These are phyloP conservation scores for Amylostereum areolatum DNA, from an alignment of 1,284 basidiomycete genomes.

Conservation along the genomic window DNA sequence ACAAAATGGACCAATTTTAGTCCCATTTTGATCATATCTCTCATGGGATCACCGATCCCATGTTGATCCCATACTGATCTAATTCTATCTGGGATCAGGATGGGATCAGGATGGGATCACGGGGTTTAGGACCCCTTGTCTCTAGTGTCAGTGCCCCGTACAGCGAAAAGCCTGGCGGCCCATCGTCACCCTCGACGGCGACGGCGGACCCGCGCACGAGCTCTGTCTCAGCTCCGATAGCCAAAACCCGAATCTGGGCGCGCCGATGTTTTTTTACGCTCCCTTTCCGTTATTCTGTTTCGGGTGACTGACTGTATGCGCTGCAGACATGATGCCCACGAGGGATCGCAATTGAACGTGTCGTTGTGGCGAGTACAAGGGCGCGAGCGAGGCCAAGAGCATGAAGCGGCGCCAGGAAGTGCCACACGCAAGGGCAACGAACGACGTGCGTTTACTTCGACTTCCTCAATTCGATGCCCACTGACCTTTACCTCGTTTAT, in stretches of 20 bases:
- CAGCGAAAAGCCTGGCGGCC: constrained; percentile 49
- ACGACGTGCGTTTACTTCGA: constrained; percentile 30
- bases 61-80: too few species aligned
- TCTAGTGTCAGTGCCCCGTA: constrained; percentile 23
- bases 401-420: constrained; percentile 22
- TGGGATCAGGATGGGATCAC: too few species aligned
- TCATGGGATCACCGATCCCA: too few species aligned
- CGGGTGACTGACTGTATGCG: background rate
- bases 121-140: too few species aligned
- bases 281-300: too few species aligned
- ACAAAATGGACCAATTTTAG: too few species aligned
- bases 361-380: constrained; percentile 51
- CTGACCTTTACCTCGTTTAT: constrained; percentile 90
- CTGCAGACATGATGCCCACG: constrained; percentile 32
- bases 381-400: background rate
- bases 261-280: too few species aligned
- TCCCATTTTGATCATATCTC: too few species aligned
- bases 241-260: constrained; percentile 63
- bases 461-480: background rate
- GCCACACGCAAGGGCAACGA: constrained; percentile 37
- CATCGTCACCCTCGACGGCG: constrained; percentile 44
- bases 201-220: constrained; percentile 47
- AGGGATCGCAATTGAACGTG: constrained; percentile 40
- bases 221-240: constrained; percentile 57
- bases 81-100: too few species aligned